Percentiles rank a stretch among this genome's conserved stretches.
phyloP scores from a whole-genome alignment of 192 early-diverging fungal species.

The Helicostylum pulchrum region DNA sequence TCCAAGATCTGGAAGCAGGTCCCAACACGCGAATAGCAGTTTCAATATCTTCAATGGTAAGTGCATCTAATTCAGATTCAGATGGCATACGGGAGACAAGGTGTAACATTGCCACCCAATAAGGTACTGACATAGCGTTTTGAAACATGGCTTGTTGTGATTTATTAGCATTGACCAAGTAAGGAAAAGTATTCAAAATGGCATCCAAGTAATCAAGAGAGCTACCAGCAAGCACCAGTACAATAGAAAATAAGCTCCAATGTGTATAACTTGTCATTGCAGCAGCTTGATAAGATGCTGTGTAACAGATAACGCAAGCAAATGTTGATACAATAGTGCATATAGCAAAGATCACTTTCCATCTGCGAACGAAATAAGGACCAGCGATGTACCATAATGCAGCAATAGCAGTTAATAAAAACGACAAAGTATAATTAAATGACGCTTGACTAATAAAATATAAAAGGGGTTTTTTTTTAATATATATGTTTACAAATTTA shows the following conservation, averaged over 20 bases:
- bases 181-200: constrained; percentile 32
- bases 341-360: constrained; percentile 10
- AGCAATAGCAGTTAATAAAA: constrained; percentile 12
- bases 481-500: background rate
- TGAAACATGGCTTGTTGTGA: constrained; percentile 9
- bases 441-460: background rate
- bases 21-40: constrained; percentile 17
- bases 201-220: constrained; percentile 32
- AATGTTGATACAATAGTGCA: constrained; percentile 22
- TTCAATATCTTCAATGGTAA: constrained; percentile 29
- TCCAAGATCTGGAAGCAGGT: constrained; percentile 33
- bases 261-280: constrained; percentile 26
- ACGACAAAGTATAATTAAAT: background rate
- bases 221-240: constrained; percentile 19
- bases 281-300: constrained; percentile 17
- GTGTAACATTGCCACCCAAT: constrained; percentile 12
- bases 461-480: background rate
- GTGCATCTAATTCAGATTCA: constrained; percentile 13
- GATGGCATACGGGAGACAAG: constrained; percentile 19
- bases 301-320: constrained; percentile 11
- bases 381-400: constrained; percentile 20
- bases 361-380: constrained; percentile 38
- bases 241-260: constrained; percentile 33
- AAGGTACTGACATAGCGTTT: constrained; percentile 4
- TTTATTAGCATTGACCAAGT: constrained; percentile 8